Evolutionary conservation across 1,284 basidiomycete genomes (phyloP).

Genomic region (Papiliotrema fonsecae): DNA sequence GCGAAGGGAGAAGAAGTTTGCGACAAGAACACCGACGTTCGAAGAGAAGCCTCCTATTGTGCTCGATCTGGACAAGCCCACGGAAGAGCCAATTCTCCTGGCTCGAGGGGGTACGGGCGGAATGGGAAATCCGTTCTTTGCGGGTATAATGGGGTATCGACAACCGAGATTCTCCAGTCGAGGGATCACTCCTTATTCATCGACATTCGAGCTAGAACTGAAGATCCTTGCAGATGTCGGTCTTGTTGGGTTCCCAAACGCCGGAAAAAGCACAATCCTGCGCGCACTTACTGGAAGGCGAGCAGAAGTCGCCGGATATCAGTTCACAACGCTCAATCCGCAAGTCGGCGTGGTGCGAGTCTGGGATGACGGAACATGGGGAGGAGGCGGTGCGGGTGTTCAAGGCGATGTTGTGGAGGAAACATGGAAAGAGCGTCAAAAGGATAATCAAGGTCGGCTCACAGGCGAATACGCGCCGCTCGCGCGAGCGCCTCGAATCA

Average conservation of each 20-base stretch:
- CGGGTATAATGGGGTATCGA: constrained; percentile 51
- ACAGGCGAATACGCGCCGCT: constrained; percentile 28
- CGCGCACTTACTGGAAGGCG: constrained; percentile 82
- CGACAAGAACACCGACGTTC: constrained; percentile 21
- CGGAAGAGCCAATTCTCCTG: constrained; percentile 59
- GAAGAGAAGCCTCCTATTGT: constrained; percentile 57
- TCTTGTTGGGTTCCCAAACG: constrained; percentile 93
- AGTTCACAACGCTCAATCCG: constrained; percentile 93
- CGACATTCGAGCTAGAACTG: constrained; percentile 85
- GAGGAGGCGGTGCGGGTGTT: constrained; percentile 48
- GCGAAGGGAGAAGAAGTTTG: constrained; percentile 58
- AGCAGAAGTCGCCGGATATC: constrained; percentile 84
- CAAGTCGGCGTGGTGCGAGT: constrained; percentile 89
- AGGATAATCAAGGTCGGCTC: constrained; percentile 44
- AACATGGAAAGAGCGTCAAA: constrained; percentile 59
- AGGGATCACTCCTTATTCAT: constrained; percentile 73
- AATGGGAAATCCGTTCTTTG: constrained; percentile 83
- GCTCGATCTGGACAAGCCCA: constrained; percentile 54
- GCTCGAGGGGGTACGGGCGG: constrained; percentile 79
- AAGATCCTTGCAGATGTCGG: constrained; percentile 93
- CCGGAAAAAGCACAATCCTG: constrained; percentile 73
- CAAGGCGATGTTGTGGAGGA: constrained; percentile 60
- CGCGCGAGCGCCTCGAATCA: constrained; percentile 1
- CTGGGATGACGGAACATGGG: constrained; percentile 70
- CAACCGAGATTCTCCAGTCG: constrained; percentile 76